Evolutionary conservation across 2,329 filamentous ascomycete genomes (phyloP), one percentile per base, ranked within the genome.

Genomic region (Chalaropsis ovoidea): DNA sequence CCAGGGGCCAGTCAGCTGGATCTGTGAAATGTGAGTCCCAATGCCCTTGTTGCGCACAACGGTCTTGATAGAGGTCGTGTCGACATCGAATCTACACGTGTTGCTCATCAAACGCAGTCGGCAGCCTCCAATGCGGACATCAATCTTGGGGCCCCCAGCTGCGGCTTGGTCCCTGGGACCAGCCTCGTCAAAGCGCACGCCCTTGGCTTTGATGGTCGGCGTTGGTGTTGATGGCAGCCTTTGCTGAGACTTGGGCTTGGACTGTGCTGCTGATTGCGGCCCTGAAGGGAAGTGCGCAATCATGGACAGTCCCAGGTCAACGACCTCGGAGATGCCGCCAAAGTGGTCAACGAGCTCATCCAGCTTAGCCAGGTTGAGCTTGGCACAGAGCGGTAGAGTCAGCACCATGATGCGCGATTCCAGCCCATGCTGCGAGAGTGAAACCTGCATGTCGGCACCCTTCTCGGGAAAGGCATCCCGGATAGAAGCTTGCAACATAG

Each of bases 331-430:
- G 54, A 99, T 78, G 0, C 94, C 94, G 43, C 94, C 94, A 75
- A 96, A 92, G 80, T 89, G 90, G 65, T 85, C 84, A 67, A 97
- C 85, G 0, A 89, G 89, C 71, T 96, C 91, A 70, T 97, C 94
- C 24, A 97, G 77, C 65, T 84, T 83, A 69, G 87, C 86, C 17
- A 96, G 77, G 72, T 97, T 89, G 49, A 97, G 76, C 66, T 86
- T 82, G 10, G 96, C 74, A 67, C 86, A 83, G 1, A 96, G 74
- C 5, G 92, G 90, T 10, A 95, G 79, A 0, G 91, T 95, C 63
- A 85, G 83, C 15, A 96, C 73, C 41, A 88, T 84, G 17, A 88
- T 81, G 66, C 77, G 77, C 15, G 76, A 79, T 4, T 74, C 75
- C 1, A 77, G 76, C 0, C 74, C 68, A 1, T 77, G 75, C 69